A percentile compares a stretch with the other conserved stretches of the same genome.
Conservation (phyloP, 1,284 basidiomycete genomes). For the Ceratobasidium sp. region DNA sequence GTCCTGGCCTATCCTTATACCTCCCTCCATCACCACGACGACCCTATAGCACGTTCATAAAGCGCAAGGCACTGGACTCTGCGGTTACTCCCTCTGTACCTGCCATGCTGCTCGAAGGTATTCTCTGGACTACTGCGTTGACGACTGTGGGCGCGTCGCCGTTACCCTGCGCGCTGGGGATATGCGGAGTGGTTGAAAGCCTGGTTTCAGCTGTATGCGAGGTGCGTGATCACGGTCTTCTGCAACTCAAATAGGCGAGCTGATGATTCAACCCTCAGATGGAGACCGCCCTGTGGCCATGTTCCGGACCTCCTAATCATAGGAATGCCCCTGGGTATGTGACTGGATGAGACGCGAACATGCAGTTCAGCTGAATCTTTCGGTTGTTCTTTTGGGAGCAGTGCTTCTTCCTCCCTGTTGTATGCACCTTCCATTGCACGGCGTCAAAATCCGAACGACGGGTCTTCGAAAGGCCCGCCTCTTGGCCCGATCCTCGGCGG, state of each 20-base stretch:
- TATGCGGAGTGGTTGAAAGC: not conserved
- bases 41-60: slow-evolving; percentile 19
- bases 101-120: slow-evolving; percentile 16
- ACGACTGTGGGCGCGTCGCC: slow-evolving; percentile 11
- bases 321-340: not conserved
- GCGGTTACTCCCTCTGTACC: not conserved
- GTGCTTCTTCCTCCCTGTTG: not conserved
- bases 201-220: slow-evolving; percentile 15
- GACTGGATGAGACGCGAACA: too few species aligned
- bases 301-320: not conserved
- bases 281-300: not conserved
- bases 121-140: not conserved
- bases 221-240: slow-evolving; percentile 17
- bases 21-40: not conserved
- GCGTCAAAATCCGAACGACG: not conserved
- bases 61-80: not conserved
- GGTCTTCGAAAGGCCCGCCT: slow-evolving; percentile 4
- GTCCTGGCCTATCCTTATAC: not conserved
- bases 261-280: not conserved
- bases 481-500: slow-evolving; percentile 32
- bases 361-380: too few species aligned
- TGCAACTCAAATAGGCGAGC: not conserved
- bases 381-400: not conserved
- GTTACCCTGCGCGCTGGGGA: slow-evolving; percentile 3
- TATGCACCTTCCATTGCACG: not conserved